Evolutionary conservation across 2,329 filamentous ascomycete species (phyloP).

Genomic region (Cladosporium colombiae): DNA sequence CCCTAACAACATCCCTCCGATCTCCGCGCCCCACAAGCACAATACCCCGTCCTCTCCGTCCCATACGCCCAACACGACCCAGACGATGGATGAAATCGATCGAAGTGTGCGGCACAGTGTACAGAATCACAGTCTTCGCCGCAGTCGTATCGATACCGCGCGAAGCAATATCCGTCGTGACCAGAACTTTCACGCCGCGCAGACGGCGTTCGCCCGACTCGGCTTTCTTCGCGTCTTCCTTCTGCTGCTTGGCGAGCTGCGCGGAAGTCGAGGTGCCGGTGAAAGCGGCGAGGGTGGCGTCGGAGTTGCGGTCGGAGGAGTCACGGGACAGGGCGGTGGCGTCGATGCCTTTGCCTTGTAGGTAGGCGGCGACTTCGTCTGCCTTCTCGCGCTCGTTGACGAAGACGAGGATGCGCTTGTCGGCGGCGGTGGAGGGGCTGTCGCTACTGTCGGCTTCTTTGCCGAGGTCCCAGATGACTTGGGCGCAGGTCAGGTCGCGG

Average conservation of each 20-base stretch:
- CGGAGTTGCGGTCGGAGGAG: conserved; percentile 73
- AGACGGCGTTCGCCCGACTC: conserved; percentile 51
- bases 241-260: conserved; percentile 13
- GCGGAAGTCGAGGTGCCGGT: conserved; percentile 44
- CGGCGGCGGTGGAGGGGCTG: conserved; percentile 56
- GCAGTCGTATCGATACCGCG: conserved; percentile 91
- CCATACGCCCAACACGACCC: conserved; percentile 90
- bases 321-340: conserved; percentile 84
- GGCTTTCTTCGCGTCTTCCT: conserved; percentile 2
- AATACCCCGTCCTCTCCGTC: conserved; percentile 81
- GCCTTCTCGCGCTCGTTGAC: conserved; percentile 95
- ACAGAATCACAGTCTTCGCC: conserved; percentile 87
- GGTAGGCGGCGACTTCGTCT: conserved; percentile 74
- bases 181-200: conserved; percentile 82
- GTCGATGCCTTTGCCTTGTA: conserved; percentile 82
- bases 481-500: conserved; percentile 88
- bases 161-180: conserved; percentile 90
- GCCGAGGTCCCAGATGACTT: conserved; percentile 91
- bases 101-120: conserved; percentile 95
- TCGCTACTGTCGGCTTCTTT: conserved; percentile 58
- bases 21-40: conserved; percentile 90
- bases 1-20: conserved; percentile 83
- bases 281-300: conserved; percentile 75
- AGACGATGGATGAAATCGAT: conserved; percentile 98
- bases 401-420: conserved; percentile 89